phyloP scores from a whole-genome alignment of 176 grass and related monocot genomes.

The Aegilops tauschii region DNA sequence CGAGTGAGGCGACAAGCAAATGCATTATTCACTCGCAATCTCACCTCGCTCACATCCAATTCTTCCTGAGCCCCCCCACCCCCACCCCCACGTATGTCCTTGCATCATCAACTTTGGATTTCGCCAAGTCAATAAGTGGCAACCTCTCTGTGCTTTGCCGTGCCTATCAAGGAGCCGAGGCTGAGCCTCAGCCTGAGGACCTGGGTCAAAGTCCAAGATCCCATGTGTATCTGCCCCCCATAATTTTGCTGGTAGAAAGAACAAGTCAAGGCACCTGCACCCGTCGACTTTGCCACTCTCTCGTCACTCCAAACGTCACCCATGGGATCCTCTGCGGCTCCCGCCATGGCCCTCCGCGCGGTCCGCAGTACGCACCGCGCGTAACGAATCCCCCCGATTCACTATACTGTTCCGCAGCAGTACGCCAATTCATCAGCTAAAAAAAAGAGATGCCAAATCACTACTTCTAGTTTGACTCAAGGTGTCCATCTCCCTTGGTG shows the following conservation, averaged over 20 bases:
- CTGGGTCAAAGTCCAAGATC: slow-evolving; percentile 31
- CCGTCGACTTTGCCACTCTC: neutral
- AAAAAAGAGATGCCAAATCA: too few relatives aligned
- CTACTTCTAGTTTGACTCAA: neutral
- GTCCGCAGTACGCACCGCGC: neutral
- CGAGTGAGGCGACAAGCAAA: too few relatives aligned
- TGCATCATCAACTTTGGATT: slow-evolving; percentile 15
- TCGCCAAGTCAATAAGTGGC: neutral
- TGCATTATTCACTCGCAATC: too few relatives aligned
- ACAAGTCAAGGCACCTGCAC: neutral
- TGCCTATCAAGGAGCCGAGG: neutral
- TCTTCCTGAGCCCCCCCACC: too few relatives aligned
- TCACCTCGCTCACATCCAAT: too few relatives aligned
- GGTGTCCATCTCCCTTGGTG: neutral
- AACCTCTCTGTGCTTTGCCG: neutral
- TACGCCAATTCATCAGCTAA: too few relatives aligned
- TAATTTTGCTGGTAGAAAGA: neutral
- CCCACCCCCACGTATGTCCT: slow-evolving; percentile 9
- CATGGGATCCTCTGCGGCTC: slow-evolving; percentile 16
- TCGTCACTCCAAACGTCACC: slow-evolving; percentile 74
- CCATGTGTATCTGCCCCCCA: neutral
- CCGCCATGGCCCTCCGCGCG: accelerated
- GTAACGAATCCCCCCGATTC: slow-evolving; percentile 4
- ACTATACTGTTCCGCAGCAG: too few relatives aligned
- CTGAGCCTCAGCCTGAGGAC: neutral